Evolutionary conservation across 768 basidiomycete genomes (phyloP).

Genomic region (Phlebiopsis flavidoalba): DNA sequence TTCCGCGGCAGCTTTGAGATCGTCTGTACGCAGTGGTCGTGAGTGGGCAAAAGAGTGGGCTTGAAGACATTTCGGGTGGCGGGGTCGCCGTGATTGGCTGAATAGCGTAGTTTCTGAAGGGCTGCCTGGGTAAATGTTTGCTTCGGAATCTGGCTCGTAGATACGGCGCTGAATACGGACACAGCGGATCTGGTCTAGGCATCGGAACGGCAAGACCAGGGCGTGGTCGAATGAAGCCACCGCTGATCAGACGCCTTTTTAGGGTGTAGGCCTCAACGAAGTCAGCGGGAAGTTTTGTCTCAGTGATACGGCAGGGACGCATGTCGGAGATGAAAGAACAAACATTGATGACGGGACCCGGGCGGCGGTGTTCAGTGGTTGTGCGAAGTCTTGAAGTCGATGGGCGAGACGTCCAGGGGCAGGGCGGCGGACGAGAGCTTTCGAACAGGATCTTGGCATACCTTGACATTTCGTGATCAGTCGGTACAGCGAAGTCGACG

Average conservation of each 20-base stretch:
- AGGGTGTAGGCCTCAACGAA: constrained; percentile 55
- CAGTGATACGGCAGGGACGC: constrained; percentile 70
- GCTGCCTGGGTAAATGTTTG: constrained; percentile 58
- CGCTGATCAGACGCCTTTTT: constrained; percentile 82
- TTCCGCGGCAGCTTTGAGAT: constrained; percentile 73
- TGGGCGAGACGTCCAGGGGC: constrained; percentile 82
- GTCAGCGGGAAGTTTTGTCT: constrained; percentile 49
- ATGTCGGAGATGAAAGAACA: no score
- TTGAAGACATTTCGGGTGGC: constrained; percentile 62
- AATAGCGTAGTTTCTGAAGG: constrained; percentile 88
- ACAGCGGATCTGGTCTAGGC: constrained; percentile 52
- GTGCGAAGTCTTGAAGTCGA: constrained; percentile 95
- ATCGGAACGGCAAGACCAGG: constrained; percentile 75
- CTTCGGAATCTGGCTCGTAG: constrained; percentile 63
- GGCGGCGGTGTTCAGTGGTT: constrained; percentile 81
- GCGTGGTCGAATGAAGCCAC: constrained; percentile 89
- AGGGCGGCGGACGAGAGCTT: constrained; percentile 94
- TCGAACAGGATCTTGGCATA: constrained; percentile 40
- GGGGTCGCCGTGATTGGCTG: constrained; percentile 70
- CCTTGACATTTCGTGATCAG: constrained; percentile 97
- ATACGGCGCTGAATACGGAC: constrained; percentile 58
- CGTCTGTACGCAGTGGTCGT: constrained; percentile 63
- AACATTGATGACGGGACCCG: constrained; percentile 88
- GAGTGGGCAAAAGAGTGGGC: no score
- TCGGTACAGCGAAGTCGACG: constrained; percentile 91